These are phyloP conservation scores for Scheffersomyces lignosus DNA, from an alignment of 805 yeast species.

Conservation along the genomic window DNA sequence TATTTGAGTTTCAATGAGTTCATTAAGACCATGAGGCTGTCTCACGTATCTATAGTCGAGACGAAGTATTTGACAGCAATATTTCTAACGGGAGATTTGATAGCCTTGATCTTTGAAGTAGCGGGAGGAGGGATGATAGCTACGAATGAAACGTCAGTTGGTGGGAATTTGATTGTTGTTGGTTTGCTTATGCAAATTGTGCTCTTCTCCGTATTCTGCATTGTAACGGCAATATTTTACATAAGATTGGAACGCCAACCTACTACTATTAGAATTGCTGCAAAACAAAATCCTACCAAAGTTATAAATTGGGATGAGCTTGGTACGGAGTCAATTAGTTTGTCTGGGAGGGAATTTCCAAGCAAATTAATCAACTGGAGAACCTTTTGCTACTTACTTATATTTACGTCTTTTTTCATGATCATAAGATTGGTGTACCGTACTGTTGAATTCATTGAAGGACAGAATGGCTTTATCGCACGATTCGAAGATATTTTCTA, in stretches of 20 bases:
- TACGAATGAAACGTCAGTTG: not conserved
- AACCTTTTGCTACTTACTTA: too few species aligned
- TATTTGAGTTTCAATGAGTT: not conserved
- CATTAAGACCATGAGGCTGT: not conserved
- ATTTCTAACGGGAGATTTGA: not conserved
- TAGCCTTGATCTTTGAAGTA: not conserved
- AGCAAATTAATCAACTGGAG: not conserved
- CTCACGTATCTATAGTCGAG: not conserved
- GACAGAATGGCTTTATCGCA: too few species aligned
- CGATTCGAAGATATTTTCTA: too few species aligned
- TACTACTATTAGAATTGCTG: too few species aligned
- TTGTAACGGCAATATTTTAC: not conserved
- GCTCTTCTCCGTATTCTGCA: not conserved
- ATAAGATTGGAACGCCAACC: not conserved
- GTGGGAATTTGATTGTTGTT: not conserved
- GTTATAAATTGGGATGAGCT: too few species aligned
- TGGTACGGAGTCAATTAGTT: too few species aligned
- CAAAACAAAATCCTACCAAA: too few species aligned
- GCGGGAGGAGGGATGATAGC: not conserved
- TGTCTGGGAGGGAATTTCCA: too few species aligned
- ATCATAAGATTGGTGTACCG: not conserved
- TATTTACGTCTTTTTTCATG: not conserved
- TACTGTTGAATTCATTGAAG: not conserved
- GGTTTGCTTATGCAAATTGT: not conserved
- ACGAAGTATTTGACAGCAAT: not conserved